Base-by-base conservation (phyloP, 495 filamentous ascomycete genomes). In the Podospora comata region DNA sequence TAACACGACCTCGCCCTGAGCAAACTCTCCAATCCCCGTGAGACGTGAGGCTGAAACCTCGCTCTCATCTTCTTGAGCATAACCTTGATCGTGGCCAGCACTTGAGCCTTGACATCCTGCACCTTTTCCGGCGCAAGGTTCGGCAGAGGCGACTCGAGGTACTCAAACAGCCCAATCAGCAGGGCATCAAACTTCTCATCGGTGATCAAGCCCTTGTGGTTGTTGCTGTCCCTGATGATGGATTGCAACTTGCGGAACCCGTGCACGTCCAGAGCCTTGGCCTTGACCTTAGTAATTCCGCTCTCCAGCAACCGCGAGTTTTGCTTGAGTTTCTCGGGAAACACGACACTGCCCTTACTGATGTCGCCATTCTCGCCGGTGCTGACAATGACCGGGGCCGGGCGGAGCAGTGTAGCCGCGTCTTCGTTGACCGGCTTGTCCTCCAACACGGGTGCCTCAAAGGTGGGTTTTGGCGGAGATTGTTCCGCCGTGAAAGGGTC, bases 161-260 rank as follows among this genome's bases (percentile, higher is more conserved):
- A 94, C 62, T 90, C 88, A 27, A 97, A 84, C 6, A 97, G 80
- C 16, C 89, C 89, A 5, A 86, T 66, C 9, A 97, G 78, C 44
- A 97, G 83, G n/a, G 89, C 84, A 68, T 90, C 86, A 71, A 94
- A 96, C 70, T 86, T 88, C 62, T 85, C 81, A 58, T 89, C 85
- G n/a, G 75, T 75, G 53, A 87, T 81, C 7, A 77, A 74, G 15
- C 83, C 72, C 67, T 87, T 87, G 39, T 48, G 13, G 39, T 48
- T 48, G 39, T 48, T 48, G 68, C 88, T 88, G 69, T 89, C 88
- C 64, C 90, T 87, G 70, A 94, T 89, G 67, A 97, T 84, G 28
- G 87, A 85, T 76, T 96, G 94, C 11, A 97, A 78, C 68, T 95
- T 93, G 62, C 94, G 89, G 79, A 97, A 96, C 64, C 91, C 92